phyloP scores from a whole-genome alignment of 164 flowering plant genomes.

The Warburgia ugandensis region DNA sequence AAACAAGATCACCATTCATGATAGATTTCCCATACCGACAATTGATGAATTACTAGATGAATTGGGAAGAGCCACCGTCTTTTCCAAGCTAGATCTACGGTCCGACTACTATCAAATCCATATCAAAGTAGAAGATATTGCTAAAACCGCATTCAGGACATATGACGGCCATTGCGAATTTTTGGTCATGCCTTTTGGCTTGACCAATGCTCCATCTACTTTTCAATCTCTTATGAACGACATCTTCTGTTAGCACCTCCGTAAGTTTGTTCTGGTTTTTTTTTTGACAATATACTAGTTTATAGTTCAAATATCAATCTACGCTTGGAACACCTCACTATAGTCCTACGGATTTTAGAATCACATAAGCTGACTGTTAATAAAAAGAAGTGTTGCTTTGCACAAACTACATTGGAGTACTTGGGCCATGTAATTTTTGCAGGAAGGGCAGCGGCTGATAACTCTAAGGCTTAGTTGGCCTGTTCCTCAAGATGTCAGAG shows the following conservation, averaged over 20 bases:
- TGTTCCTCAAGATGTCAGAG: too few species aligned
- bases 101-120: too few species aligned
- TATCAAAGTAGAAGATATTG: too few species aligned
- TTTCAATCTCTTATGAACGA: too few species aligned
- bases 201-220: too few species aligned
- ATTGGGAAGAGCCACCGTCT: neutral
- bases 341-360: neutral
- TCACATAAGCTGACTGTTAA: neutral
- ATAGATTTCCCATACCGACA: constrained; percentile 1
- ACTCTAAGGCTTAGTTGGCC: neutral
- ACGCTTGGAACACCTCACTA: neutral
- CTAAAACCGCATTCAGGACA: too few species aligned
- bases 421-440: constrained; percentile 1
- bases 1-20: neutral
- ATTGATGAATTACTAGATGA: constrained; percentile 1
- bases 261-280: too few species aligned
- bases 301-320: neutral
- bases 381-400: too few species aligned
- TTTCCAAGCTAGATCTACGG: constrained; percentile 8
- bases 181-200: too few species aligned
- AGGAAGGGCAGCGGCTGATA: neutral
- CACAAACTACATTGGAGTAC: too few species aligned
- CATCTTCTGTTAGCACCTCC: too few species aligned
- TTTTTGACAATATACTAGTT: neutral
- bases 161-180: too few species aligned